Conservation (phyloP, 1,139 yeast species). For the Pichia sp. region DNA sequence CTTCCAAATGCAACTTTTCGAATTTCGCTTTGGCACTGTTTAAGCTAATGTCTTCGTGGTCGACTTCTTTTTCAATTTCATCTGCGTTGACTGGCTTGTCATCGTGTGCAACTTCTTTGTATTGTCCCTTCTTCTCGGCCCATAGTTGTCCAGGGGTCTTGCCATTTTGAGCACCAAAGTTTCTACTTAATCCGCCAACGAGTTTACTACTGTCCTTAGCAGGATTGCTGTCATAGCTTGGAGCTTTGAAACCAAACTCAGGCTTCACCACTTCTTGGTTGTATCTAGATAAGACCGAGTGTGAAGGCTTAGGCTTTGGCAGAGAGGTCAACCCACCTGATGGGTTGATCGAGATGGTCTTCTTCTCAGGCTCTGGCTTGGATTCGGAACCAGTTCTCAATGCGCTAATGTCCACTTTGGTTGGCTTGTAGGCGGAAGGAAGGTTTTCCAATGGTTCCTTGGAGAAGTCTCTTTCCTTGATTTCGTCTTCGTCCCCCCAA, state of each 20-base stretch:
- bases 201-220: constrained; percentile 42
- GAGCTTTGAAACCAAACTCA: constrained; percentile 56
- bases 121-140: constrained; percentile 86
- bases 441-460: constrained; percentile 56
- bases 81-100: constrained; percentile 30
- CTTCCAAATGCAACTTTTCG: constrained; percentile 26
- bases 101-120: constrained; percentile 40
- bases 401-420: constrained; percentile 46
- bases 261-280: constrained; percentile 37
- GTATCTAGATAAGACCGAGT: constrained; percentile 53
- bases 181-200: constrained; percentile 62
- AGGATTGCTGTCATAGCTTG: constrained; percentile 34
- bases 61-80: constrained; percentile 17
- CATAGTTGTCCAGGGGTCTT: constrained; percentile 93
- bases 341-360: constrained; percentile 26
- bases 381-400: constrained; percentile 31
- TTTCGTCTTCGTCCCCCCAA: constrained; percentile 65
- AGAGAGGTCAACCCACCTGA: constrained; percentile 51
- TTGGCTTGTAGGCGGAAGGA: constrained; percentile 69
- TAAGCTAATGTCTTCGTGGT: constrained; percentile 27
- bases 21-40: constrained; percentile 29
- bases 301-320: constrained; percentile 60
- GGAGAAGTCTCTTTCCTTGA: constrained; percentile 66
- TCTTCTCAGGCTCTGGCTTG: constrained; percentile 36
- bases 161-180: constrained; percentile 70